phyloP scores from a whole-genome alignment of 352 stramenopile genomes.

The Phytophthora hibernalis region DNA sequence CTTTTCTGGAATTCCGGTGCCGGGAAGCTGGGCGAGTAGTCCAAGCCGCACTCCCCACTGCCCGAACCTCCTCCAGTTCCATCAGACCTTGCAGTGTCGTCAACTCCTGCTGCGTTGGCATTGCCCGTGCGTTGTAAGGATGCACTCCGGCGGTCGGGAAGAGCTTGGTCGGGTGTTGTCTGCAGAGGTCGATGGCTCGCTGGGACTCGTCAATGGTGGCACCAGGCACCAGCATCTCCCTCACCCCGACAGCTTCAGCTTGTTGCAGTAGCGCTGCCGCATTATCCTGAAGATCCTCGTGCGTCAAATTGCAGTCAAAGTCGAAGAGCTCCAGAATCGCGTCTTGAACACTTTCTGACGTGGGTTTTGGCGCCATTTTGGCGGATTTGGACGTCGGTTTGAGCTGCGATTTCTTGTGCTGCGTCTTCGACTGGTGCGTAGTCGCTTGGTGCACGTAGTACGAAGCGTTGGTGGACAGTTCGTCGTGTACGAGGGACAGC shows the following conservation, averaged over 20 bases:
- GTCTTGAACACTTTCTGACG: not conserved
- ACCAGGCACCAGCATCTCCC: conserved; percentile 79
- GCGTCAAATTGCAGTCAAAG: conserved; percentile 87
- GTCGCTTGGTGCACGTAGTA: conserved; percentile 37
- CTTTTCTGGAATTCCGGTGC: conserved; percentile 47
- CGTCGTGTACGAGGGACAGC: conserved; percentile 19
- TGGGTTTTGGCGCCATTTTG: conserved; percentile 13
- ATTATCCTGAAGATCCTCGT: conserved; percentile 62
- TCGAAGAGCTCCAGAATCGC: conserved; percentile 60
- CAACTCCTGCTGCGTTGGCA: conserved; percentile 48
- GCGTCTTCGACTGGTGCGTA: conserved; percentile 7
- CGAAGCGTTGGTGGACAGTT: conserved; percentile 38
- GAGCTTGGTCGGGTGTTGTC: conserved; percentile 53
- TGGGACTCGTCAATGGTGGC: conserved; percentile 74
- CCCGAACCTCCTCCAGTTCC: conserved; percentile 42
- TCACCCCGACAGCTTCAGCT: conserved; percentile 52
- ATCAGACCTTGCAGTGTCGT: conserved; percentile 42
- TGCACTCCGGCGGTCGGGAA: conserved; percentile 83
- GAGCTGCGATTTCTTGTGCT: conserved; percentile 22
- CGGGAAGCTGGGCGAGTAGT: conserved; percentile 77
- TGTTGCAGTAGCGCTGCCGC: conserved; percentile 48
- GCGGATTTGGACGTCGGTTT: conserved; percentile 6
- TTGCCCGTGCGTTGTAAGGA: conserved; percentile 70
- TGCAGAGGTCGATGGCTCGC: conserved; percentile 61
- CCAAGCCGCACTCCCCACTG: conserved; percentile 85